Percentiles rank a stretch among this genome's conserved stretches.
These are phyloP conservation scores for Solanum medicagineum DNA, from an alignment of 257 asterid species.

Conservation along the genomic window DNA sequence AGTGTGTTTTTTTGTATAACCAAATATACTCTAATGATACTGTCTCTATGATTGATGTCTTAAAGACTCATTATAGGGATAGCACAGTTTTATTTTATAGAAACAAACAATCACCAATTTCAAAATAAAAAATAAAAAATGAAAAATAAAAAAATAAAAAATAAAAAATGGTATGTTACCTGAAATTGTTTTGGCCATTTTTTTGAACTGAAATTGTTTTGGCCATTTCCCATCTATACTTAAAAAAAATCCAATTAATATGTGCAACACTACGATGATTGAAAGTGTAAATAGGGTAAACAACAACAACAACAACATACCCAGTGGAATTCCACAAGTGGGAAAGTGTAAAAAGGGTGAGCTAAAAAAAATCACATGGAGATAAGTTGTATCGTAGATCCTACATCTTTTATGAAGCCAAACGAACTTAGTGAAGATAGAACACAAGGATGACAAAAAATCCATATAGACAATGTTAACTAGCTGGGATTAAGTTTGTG, in stretches of 20 bases:
- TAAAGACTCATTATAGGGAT: no score
- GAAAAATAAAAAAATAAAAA: no score
- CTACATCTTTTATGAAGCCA: neutral
- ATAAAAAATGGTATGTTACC: no score
- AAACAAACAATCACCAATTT: no score
- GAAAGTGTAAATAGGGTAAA: neutral
- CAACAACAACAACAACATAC: no score
- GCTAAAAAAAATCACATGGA: neutral
- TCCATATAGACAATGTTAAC: neutral
- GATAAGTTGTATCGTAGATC: neutral
- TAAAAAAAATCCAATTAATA: neutral
- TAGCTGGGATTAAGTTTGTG: neutral
- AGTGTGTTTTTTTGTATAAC: no score
- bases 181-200: no score
- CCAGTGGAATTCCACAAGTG: no score
- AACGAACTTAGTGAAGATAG: neutral
- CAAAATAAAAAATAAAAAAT: no score
- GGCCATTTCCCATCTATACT: neutral
- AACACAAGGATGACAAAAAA: neutral
- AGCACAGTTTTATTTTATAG: no score
- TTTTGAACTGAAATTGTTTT: neutral
- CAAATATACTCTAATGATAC: no score
- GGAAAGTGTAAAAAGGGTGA: neutral
- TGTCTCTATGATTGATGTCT: no score
- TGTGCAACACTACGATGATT: neutral